Evolutionary conservation across 352 stramenopile species (phyloP).

Genomic region (Phytophthora foliorum): DNA sequence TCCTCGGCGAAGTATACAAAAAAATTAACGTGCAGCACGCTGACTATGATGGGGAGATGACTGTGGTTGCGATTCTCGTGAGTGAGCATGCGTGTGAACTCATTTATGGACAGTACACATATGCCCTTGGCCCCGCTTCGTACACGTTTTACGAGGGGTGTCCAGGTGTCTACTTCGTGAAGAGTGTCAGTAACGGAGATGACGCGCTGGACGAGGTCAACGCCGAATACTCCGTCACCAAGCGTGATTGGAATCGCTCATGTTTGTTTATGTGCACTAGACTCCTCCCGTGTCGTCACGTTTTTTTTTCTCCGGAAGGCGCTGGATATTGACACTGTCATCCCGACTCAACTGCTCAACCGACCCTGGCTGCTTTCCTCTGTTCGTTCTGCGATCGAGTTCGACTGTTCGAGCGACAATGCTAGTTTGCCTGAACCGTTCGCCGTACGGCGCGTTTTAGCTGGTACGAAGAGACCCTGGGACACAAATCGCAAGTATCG

Average conservation of each 20-base stretch:
- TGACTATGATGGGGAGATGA: neutral
- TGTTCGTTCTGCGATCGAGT: neutral
- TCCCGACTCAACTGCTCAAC: slow-evolving; percentile 3
- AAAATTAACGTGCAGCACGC: slow-evolving; percentile 1
- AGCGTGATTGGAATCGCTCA: slow-evolving; percentile 7
- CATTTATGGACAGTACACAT: slow-evolving; percentile 8
- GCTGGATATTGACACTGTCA: neutral
- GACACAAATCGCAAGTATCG: slow-evolving; percentile 1
- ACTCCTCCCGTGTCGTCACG: slow-evolving; percentile 11
- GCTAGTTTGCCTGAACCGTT: neutral
- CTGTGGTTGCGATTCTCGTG: slow-evolving; percentile 1
- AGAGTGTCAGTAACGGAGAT: neutral
- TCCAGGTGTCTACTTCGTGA: neutral
- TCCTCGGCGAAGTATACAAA: slow-evolving; percentile 1
- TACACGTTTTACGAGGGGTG: slow-evolving; percentile 2
- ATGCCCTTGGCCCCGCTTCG: neutral
- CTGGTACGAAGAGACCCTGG: neutral
- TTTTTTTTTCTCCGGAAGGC: slow-evolving; percentile 1
- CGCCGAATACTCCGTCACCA: slow-evolving; percentile 5
- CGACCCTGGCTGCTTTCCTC: slow-evolving; percentile 3
- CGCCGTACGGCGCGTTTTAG: neutral
- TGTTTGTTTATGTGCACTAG: slow-evolving; percentile 18
- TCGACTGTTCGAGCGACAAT: neutral
- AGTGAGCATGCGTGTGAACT: slow-evolving; percentile 7
- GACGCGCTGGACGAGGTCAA: slow-evolving; percentile 6